A percentile compares a stretch with the other conserved stretches of the same genome.
Evolutionary conservation across 768 basidiomycete species (phyloP).

Genomic region (Suillus clintonianus): DNA sequence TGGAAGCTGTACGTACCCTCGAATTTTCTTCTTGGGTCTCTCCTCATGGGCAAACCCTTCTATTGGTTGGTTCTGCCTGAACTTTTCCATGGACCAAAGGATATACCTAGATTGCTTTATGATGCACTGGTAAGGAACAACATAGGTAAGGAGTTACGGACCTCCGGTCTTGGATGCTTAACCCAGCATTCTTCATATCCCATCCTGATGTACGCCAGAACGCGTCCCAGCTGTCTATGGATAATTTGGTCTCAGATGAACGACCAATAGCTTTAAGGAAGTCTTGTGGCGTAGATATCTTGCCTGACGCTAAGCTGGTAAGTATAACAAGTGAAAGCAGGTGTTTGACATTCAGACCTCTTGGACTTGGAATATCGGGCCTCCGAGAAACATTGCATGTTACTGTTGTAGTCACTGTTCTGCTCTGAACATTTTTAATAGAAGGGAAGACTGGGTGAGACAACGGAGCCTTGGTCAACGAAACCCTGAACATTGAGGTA

Average conservation of each 20-base stretch:
- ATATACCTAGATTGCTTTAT: constrained; percentile 57
- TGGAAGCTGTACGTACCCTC: constrained; percentile 59
- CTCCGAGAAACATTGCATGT: constrained; percentile 8
- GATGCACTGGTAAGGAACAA: constrained; percentile 5
- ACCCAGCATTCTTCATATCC: constrained; percentile 63
- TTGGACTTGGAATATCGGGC: constrained; percentile 21
- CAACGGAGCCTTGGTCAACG: background rate
- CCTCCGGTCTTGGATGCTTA: constrained; percentile 73
- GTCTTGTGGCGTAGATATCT: constrained; percentile 56
- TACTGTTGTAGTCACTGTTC: constrained; percentile 1
- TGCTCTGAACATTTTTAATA: constrained; percentile 40
- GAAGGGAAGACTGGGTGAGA: constrained; percentile 29
- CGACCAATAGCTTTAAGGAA: constrained; percentile 80
- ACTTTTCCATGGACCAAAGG: constrained; percentile 85
- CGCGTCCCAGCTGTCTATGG: constrained; percentile 67
- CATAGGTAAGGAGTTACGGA: constrained; percentile 31
- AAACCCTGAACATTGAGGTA: background rate
- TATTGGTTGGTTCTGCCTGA: constrained; percentile 55
- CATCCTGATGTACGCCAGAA: constrained; percentile 65
- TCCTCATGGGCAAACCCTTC: constrained; percentile 64
- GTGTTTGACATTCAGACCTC: constrained; percentile 14
- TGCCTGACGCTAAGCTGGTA: constrained; percentile 34
- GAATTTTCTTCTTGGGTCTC: constrained; percentile 72
- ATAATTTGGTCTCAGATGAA: constrained; percentile 62
- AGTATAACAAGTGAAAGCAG: background rate